Evolutionary conservation across 2,329 filamentous ascomycete genomes (phyloP), one percentile per base, ranked within the genome.

Genomic region (Xylaria sp.): DNA sequence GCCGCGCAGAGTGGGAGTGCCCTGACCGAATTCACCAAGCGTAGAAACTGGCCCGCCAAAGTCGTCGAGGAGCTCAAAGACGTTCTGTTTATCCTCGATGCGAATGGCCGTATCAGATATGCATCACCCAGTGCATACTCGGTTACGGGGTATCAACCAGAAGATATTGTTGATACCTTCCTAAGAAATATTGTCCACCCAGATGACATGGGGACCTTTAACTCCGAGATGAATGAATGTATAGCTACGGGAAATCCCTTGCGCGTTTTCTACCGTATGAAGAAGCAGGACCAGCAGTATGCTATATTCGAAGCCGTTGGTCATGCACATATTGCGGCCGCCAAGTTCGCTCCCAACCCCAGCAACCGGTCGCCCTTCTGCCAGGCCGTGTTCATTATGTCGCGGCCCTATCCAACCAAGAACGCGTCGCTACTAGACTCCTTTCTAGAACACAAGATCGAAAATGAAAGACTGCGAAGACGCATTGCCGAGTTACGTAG

Each of bases 371-470:
- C 89, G 2, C 87, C 90, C 0, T 91, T 92, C 74, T 98, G 94
- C 79, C 90, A 93, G 75, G 94, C 94, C 44, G 93, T 98, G 74
- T 98, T 98, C 79, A 92, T 98, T 85, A 95, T 97, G 90, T 90
- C 93, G 9, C 88, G 94, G 23, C 93, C 93, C 1, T 97, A 98
- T 79, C 94, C 93, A 5, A 97, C 92, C 35, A 94, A 92, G 81
- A 97, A 95, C 77, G 91, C 93, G 0, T 88, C 88, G 3, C 85
- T 98, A 12, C 85, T 98, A 23, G 94, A 98, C 81, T 97, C 94
- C 0, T 98, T 98, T 76, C 85, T 98, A 32, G 95, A 98, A 79
- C 94, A 98, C 82, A 98, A 98, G 81, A 95, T 97, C 63, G 95
- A 98, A 79, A 97, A 98, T 76, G 94, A 97, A 82, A 89, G 94